These are phyloP conservation scores for Fraxinus angustifolia DNA, from an alignment of 305 asterid species.

Conservation along the genomic window DNA sequence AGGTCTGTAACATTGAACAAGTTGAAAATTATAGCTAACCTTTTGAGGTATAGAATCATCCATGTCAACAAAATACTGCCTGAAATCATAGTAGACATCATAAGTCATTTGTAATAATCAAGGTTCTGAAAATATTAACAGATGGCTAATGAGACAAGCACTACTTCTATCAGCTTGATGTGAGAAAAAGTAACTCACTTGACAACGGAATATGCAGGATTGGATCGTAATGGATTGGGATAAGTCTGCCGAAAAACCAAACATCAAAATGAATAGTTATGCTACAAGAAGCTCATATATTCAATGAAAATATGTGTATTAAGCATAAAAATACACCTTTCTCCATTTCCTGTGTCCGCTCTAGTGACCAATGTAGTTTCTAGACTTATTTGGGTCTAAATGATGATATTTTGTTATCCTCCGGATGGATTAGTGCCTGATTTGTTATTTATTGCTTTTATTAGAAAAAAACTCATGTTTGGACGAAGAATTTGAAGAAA, in stretches of 20 bases:
- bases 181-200: constrained; percentile 53
- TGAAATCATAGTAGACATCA: constrained; percentile 35
- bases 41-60: constrained; percentile 90
- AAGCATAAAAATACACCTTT: not conserved
- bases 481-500: not conserved
- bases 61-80: constrained; percentile 91
- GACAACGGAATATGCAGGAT: constrained; percentile 93
- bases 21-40: constrained; percentile 41
- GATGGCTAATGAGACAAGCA: not conserved
- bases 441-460: not conserved
- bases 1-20: not conserved
- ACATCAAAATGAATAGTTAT: not conserved
- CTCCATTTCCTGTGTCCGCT: not conserved
- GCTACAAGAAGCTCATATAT: not conserved
- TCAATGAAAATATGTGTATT: not conserved
- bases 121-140: constrained; percentile 5
- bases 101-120: constrained; percentile 5
- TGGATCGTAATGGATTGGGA: constrained; percentile 77
- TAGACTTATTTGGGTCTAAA: not conserved
- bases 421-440: not conserved
- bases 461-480: not conserved
- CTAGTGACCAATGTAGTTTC: not conserved
- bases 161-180: constrained; percentile 6
- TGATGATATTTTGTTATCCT: not conserved
- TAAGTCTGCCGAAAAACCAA: constrained; percentile 56